Evolutionary conservation across 2,329 filamentous ascomycete genomes (phyloP).

Genomic region (Plenodomus tracheiphilus): DNA sequence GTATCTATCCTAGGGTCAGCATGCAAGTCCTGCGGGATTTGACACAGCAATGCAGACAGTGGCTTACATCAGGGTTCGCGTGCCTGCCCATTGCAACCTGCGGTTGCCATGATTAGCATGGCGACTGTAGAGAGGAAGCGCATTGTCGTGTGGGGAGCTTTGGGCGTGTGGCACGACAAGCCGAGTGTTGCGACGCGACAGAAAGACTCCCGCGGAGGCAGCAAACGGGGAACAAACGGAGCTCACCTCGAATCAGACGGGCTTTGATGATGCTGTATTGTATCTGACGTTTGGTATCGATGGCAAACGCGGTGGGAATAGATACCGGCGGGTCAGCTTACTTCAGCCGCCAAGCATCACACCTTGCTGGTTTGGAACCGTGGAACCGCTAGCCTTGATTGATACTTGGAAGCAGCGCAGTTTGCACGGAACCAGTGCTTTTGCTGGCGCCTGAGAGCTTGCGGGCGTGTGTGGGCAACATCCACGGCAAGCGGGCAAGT

Average conservation of each 20-base stretch:
- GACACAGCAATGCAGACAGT: slow-evolving; percentile 22
- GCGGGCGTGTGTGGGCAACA: too few species aligned
- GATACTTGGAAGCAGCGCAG: not conserved
- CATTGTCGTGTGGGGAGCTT: not conserved
- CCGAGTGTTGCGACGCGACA: not conserved
- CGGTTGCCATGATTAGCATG: slow-evolving; percentile 16
- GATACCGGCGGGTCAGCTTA: slow-evolving; percentile 4
- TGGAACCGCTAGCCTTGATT: not conserved
- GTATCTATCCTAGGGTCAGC: not conserved
- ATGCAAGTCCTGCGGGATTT: not conserved
- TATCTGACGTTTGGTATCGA: slow-evolving; percentile 9
- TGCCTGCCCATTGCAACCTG: slow-evolving; percentile 35
- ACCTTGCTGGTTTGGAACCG: not conserved
- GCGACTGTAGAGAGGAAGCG: not conserved
- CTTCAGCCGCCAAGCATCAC: slow-evolving; percentile 2
- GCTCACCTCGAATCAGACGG: slow-evolving; percentile 15
- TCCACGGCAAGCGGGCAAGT: too few species aligned
- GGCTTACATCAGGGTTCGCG: slow-evolving; percentile 49
- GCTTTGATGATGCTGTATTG: slow-evolving; percentile 8
- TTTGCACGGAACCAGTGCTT: too few species aligned
- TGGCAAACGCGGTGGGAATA: slow-evolving; percentile 10
- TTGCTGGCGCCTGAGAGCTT: too few species aligned
- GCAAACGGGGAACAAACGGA: slow-evolving; percentile 7
- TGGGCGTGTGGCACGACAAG: not conserved
- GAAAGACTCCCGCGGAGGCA: not conserved